Base-by-base conservation (phyloP, 768 basidiomycete genomes). In the Hortiboletus campestris region DNA sequence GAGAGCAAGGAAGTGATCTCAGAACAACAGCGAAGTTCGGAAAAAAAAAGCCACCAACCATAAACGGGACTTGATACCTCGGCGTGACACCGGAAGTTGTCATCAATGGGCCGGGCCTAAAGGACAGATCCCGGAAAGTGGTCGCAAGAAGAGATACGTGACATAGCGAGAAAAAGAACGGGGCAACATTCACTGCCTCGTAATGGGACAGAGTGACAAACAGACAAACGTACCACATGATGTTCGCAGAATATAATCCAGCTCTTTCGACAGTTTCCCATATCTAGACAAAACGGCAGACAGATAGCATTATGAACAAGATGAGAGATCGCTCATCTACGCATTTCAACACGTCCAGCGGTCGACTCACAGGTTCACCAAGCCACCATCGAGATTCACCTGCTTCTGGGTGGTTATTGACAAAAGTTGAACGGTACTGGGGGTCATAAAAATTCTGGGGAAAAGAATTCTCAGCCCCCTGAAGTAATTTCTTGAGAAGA, bases 371-470 rank as follows among this genome's bases (percentile, higher is more conserved):
- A 17, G 93, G 91, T 69, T 94, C 92, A 28, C 94, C 94, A 34
- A 80, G 72, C 91, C 92, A 95, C 90, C 92, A 95, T 0, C 76
- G 68, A 1, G 86, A 68, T 55, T 85, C 91, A 31, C 78, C 79
- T 0, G 80, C 80, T 7, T 79, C 75, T 8, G 80, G 73, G 9
- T 76, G 71, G 55, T 84, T 85, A 64, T 88, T 91, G 43, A 83
- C 77, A 65, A 94, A 94, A 58, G 83, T 80, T 16, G 75, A 72
- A 51, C 77, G 56, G 1, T 75, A 75, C 11, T 67, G 69, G 0
- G 88, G 89, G 70, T 94, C 91, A 81, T 85, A 89, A 69, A 95
- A 95, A 62, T 91, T 87, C 89, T 90, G 59, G n/a, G n/a, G 40
- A 19, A 29, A 20, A 36, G 4, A 4, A 40, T 19, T 28, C 38